These are phyloP conservation scores for Tolypocladium nubicola DNA, from an alignment of 2,329 filamentous ascomycete genomes.

Conservation along the genomic window DNA sequence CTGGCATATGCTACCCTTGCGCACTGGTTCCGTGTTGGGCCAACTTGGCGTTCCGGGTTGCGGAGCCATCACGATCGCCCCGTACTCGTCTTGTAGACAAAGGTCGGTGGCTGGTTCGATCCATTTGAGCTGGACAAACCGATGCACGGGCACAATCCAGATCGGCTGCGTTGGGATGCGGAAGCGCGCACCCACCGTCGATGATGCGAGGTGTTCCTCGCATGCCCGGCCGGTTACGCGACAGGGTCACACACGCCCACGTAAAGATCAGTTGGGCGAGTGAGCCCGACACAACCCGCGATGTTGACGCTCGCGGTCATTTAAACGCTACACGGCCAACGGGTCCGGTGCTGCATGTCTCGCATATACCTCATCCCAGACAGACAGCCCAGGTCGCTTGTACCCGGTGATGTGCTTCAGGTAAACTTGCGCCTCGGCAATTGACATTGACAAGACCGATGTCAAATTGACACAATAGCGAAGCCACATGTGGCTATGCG, in stretches of 20 bases:
- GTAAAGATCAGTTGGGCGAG: neutral
- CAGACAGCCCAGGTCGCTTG: neutral
- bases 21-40: neutral
- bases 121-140: neutral
- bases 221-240: neutral
- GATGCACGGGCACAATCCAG: neutral
- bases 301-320: neutral
- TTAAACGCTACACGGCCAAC: neutral
- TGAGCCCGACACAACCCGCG: neutral
- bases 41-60: neutral
- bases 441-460: neutral
- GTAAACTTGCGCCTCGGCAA: too few species aligned
- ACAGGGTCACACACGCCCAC: neutral
- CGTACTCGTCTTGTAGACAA: neutral
- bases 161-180: neutral
- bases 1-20: neutral
- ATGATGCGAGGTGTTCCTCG: neutral
- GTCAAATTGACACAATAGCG: neutral
- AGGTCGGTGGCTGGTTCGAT: neutral
- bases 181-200: neutral
- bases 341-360: neutral
- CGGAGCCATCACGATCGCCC: neutral
- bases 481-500: neutral
- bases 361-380: neutral
- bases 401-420: neutral